Conservation (phyloP, 129 eudicot genomes). For the Pittosporum tobira region DNA sequence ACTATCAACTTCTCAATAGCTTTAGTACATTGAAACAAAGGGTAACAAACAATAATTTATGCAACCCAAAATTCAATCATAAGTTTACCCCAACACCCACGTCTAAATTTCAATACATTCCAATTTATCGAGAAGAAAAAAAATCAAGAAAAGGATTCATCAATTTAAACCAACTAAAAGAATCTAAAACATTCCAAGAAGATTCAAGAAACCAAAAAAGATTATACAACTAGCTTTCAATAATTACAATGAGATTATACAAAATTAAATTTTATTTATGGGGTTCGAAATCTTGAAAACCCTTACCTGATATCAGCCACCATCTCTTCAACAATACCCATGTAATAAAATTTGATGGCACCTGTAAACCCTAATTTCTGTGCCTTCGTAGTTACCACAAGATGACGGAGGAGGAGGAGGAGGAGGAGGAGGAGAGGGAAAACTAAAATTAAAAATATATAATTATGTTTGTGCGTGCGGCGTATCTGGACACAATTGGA, state of each 20-base stretch:
- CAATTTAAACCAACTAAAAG: conserved; percentile 6
- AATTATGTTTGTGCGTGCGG: conserved; percentile 4
- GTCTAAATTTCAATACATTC: too few species aligned
- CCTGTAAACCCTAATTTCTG: conserved; percentile 17
- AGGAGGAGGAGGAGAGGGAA: conserved; percentile 7
- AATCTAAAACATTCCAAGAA: conserved; percentile 2
- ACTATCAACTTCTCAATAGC: conserved; percentile 2
- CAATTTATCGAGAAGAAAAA: too few species aligned
- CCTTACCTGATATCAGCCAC: conserved; percentile 49
- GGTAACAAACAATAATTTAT: conserved; percentile 2
- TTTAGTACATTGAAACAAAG: conserved; percentile 3
- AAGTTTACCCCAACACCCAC: conserved; percentile 2
- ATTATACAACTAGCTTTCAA: neutral
- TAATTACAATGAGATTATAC: neutral
- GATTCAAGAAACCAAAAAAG: neutral
- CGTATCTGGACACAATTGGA: conserved; percentile 17
- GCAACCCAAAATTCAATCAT: conserved; percentile 8
- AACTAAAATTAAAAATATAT: neutral
- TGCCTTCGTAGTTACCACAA: neutral
- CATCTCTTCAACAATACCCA: conserved; percentile 32
- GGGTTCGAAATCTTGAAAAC: conserved; percentile 1
- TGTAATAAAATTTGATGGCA: neutral
- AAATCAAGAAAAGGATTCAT: neutral
- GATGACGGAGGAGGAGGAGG: conserved; percentile 7
- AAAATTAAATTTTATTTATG: neutral